Percentiles rank a stretch among this genome's conserved stretches.
Conservation (phyloP, 176 grass and related monocot species). For the Bromus sterilis region DNA sequence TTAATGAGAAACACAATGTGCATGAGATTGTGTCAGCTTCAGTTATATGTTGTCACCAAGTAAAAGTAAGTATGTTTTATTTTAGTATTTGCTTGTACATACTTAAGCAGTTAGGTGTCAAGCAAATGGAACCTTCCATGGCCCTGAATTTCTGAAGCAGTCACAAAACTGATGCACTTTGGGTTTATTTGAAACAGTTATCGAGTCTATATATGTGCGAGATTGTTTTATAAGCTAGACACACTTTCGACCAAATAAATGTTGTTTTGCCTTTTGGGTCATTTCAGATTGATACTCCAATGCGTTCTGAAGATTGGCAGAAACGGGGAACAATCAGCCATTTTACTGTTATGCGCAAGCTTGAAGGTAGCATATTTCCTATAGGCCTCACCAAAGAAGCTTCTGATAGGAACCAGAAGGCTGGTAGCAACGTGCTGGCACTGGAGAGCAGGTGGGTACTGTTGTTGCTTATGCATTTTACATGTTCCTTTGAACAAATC, state of each 20-base stretch:
- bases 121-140: background rate
- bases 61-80: conserved; percentile 58
- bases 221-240: background rate
- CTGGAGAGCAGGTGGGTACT: conserved; percentile 72
- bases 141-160: background rate
- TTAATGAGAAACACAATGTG: conserved; percentile 71
- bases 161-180: background rate
- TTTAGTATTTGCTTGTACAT: conserved; percentile 1
- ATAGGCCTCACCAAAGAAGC: conserved; percentile 69
- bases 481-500: background rate
- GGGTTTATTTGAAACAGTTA: background rate
- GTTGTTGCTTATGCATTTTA: background rate
- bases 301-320: conserved; percentile 83
- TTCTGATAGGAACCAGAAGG: conserved; percentile 71
- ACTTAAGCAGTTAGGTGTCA: background rate
- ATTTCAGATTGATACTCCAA: conserved; percentile 85
- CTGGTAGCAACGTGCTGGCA: conserved; percentile 56
- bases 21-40: conserved; percentile 98
- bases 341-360: conserved; percentile 94
- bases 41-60: conserved; percentile 78
- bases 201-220: background rate
- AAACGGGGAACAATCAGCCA: conserved; percentile 51
- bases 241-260: conserved; percentile 14
- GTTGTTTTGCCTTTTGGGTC: background rate
- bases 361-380: conserved; percentile 87